Evolutionary conservation across 192 early-diverging fungal genomes (phyloP), one percentile per base, ranked within the genome.

Genomic region (Coemansia sp.): DNA sequence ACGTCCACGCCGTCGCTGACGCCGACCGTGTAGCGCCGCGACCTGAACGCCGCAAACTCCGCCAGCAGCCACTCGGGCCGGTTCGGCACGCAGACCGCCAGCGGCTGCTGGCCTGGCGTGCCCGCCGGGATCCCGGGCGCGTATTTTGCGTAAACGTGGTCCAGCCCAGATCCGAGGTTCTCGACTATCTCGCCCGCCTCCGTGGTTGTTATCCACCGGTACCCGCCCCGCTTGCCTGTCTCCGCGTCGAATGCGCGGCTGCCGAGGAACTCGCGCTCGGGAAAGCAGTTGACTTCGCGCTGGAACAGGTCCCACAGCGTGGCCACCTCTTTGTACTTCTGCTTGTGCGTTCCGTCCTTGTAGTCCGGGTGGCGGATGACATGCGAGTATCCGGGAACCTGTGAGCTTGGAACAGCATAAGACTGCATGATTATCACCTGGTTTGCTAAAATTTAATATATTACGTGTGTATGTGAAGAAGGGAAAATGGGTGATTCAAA

Each of bases 1-100:
- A 87, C 80, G 49, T 89, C 92, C 1, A 92, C 79, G 7, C 87
- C 88, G 68, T 96, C 94, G 68, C 91, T 91, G 32, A 97, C 74
- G 4, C 93, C 88, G 4, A 94, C 91, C 0, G 78, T 75, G 62
- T 78, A 83, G 7, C 86, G 69, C 8, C 82, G 81, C 8, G 90
- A 89, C 19, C 87, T 77, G 53, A 85, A 79, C 32, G 85, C 84
- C 0, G 86, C 88, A 42, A 85, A 73, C 56, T 92, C 88, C 10
- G 87, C 60, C 10, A 94, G 81, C 7, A 85, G 63, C 90, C 93
- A 94, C 56, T 90, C 90, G 16, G 87, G 77, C 8, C 89, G 80
- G 74, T 91, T 93, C 53, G 83, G 77, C 2, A 88, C 77, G 77
- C 86, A 91, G 39, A 94, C 81, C 16, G 88, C 91, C 14, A 91